phyloP scores from a whole-genome alignment of 139 green algal genomes.

The Marvania coccoides region DNA sequence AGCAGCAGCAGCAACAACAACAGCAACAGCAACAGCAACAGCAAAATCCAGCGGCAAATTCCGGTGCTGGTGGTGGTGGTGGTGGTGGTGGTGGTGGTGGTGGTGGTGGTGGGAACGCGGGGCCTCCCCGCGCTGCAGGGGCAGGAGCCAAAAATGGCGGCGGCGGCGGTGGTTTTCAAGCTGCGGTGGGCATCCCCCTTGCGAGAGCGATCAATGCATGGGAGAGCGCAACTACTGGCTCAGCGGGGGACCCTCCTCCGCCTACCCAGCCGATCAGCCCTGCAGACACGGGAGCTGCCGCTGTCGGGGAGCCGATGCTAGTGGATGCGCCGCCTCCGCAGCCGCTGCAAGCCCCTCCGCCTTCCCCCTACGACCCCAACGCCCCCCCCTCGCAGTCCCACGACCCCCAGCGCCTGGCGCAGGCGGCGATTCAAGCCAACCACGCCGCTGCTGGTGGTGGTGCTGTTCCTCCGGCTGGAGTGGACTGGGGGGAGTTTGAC shows the following conservation, averaged over 20 bases:
- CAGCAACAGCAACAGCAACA: neutral
- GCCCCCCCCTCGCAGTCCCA: neutral
- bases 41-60: neutral
- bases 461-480: too few relatives aligned
- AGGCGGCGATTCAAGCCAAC: neutral
- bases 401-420: neutral
- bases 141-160: neutral
- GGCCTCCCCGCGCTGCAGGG: neutral
- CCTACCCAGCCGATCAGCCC: neutral
- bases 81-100: constrained; percentile 5
- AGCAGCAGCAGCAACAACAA: neutral
- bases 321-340: neutral
- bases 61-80: neutral
- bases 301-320: too few relatives aligned
- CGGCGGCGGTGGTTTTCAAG: neutral
- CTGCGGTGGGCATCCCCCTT: neutral
- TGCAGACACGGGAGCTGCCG: constrained; percentile 26
- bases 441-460: neutral
- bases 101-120: constrained; percentile 8
- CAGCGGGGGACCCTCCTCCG: neutral
- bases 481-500: neutral
- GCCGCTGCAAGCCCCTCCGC: neutral
- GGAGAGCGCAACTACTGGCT: neutral
- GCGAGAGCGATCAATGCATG: too few relatives aligned
- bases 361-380: neutral